These are phyloP conservation scores for Chlorophyllum brunneum DNA, from an alignment of 768 basidiomycete genomes.

Conservation along the genomic window DNA sequence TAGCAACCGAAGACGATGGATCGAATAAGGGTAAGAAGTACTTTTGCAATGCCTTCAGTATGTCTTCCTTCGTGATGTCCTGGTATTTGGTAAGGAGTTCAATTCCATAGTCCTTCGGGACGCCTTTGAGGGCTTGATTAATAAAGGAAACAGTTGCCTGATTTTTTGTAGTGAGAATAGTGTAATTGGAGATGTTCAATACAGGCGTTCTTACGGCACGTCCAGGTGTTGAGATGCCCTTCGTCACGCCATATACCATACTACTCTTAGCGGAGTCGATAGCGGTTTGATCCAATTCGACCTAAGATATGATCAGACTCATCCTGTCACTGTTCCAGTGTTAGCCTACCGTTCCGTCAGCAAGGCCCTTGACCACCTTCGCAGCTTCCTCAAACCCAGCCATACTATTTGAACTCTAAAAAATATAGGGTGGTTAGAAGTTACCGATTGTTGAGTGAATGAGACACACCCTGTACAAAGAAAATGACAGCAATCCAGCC, in stretches of 20 bases:
- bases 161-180: conserved; percentile 10
- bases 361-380: conserved; percentile 72
- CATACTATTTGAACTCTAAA: conserved; percentile 74
- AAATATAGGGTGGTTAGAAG: neutral
- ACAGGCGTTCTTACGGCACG: conserved; percentile 79
- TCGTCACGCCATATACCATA: conserved; percentile 81
- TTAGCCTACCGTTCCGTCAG: conserved; percentile 70
- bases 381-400: conserved; percentile 79
- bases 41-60: conserved; percentile 60
- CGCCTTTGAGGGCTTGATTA: conserved; percentile 88
- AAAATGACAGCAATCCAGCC: conserved; percentile 71
- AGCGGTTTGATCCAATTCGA: conserved; percentile 73
- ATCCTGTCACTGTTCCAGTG: neutral
- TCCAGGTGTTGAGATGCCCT: conserved; percentile 78
- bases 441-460: neutral
- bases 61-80: conserved; percentile 74
- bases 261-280: conserved; percentile 91
- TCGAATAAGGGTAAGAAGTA: conserved; percentile 87
- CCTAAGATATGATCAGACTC: conserved; percentile 36
- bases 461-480: conserved; percentile 67
- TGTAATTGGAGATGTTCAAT: neutral
- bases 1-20: conserved; percentile 68
- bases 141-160: conserved; percentile 81
- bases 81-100: conserved; percentile 78
- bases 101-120: conserved; percentile 69